Evolutionary conservation across 2,329 filamentous ascomycete species (phyloP).

Genomic region (Pseudogymnoascus pannorum): DNA sequence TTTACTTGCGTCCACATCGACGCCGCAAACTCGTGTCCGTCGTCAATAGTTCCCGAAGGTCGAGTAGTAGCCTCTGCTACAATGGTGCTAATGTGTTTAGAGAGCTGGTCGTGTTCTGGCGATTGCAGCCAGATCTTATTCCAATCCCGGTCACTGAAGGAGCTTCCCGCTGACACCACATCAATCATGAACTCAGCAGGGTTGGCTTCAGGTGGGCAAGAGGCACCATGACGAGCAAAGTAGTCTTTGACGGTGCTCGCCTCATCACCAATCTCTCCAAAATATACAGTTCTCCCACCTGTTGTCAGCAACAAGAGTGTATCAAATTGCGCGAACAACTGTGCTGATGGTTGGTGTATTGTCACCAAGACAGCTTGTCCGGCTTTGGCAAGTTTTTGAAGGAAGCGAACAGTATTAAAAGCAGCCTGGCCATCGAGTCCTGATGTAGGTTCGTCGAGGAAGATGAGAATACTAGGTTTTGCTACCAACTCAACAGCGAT

Average conservation of each 20-base stretch:
- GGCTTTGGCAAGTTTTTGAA: constrained; percentile 51
- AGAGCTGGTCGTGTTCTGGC: constrained; percentile 47
- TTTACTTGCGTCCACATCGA: constrained; percentile 56
- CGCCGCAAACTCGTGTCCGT: constrained; percentile 65
- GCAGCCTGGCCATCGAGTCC: constrained; percentile 58
- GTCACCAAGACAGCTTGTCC: constrained; percentile 49
- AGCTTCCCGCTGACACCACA: constrained; percentile 35
- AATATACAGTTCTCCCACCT: constrained; percentile 62
- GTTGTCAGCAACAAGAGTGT: constrained; percentile 55
- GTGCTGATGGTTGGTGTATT: constrained; percentile 47
- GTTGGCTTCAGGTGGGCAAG: constrained; percentile 44
- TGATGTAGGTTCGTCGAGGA: constrained; percentile 54
- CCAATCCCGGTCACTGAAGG: constrained; percentile 45
- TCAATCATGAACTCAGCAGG: constrained; percentile 38
- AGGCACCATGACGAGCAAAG: constrained; percentile 53
- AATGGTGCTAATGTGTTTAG: constrained; percentile 56
- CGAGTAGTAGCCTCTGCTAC: constrained; percentile 45
- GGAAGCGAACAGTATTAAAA: constrained; percentile 55
- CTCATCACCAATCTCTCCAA: constrained; percentile 57
- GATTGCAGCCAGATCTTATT: constrained; percentile 64
- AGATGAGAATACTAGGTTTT: constrained; percentile 51
- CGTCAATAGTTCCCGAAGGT: constrained; percentile 34
- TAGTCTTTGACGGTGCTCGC: constrained; percentile 51
- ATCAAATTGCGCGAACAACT: constrained; percentile 51
- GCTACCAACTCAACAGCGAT: constrained; percentile 54